Conservation (phyloP, 768 basidiomycete species). For the Obba rivulosa region DNA sequence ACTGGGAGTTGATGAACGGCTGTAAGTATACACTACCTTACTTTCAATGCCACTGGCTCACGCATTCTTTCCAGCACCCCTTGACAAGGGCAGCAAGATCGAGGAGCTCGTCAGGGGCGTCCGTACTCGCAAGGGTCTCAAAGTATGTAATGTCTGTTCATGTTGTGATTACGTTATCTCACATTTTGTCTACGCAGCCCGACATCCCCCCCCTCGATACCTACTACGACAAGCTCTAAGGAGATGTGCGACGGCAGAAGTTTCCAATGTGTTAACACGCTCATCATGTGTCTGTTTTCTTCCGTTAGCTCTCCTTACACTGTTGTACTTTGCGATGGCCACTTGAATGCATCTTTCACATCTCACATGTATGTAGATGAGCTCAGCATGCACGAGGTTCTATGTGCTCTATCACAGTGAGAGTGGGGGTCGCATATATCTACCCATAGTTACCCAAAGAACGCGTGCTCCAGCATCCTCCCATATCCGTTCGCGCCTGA, state of each 20-base stretch:
- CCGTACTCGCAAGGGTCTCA: slow-evolving; percentile 93
- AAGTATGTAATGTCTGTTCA: slow-evolving; percentile 39
- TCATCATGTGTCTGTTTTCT: slow-evolving; percentile 16
- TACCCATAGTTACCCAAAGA: slow-evolving; percentile 1
- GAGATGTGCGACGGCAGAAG: slow-evolving; percentile 19
- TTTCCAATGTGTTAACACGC: slow-evolving; percentile 13
- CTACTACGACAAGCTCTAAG: slow-evolving; percentile 82
- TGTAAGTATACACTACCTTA: slow-evolving; percentile 43
- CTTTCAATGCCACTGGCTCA: background rate
- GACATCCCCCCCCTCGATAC: slow-evolving; percentile 84
- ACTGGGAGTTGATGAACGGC: slow-evolving; percentile 84
- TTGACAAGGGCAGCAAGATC: slow-evolving; percentile 89
- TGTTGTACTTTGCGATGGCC: slow-evolving; percentile 15
- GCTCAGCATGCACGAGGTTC: no score
- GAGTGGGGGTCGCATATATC: background rate
- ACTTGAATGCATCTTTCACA: slow-evolving; percentile 13
- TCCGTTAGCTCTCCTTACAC: slow-evolving; percentile 9
- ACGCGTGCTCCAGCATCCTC: slow-evolving; percentile 8
- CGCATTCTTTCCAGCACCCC: slow-evolving; percentile 44
- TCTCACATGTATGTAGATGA: slow-evolving; percentile 11
- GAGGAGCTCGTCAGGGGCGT: slow-evolving; percentile 79
- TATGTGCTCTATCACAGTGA: no score
- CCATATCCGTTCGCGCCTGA: slow-evolving; percentile 27
- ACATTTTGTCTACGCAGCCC: slow-evolving; percentile 40
- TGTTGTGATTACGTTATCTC: background rate